Percentiles rank a stretch among this genome's conserved stretches.
phyloP scores from a whole-genome alignment of 2,329 filamentous ascomycete species.

The Ceratocystis variospora region DNA sequence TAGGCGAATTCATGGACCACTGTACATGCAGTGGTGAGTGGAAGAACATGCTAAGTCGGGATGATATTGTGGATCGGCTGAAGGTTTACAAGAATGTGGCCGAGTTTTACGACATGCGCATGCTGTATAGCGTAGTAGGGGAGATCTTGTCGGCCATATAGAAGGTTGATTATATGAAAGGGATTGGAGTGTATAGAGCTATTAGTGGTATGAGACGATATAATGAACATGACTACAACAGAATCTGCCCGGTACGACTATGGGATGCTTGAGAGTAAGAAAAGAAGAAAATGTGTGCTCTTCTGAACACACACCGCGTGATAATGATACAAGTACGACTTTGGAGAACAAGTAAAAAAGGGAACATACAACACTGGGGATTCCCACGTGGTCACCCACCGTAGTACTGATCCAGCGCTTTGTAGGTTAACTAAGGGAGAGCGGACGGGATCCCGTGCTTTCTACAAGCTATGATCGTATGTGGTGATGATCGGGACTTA shows the following conservation, averaged over 20 bases:
- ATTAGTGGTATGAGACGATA: neutral
- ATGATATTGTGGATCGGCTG: conserved; percentile 51
- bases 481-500: too few relatives aligned
- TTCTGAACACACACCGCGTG: too few relatives aligned
- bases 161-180: neutral
- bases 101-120: conserved; percentile 62
- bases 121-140: conserved; percentile 63
- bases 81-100: conserved; percentile 62
- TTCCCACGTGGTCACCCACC: neutral
- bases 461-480: too few relatives aligned
- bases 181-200: neutral
- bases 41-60: conserved; percentile 55
- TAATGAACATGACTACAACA: too few relatives aligned
- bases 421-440: neutral
- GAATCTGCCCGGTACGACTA: too few relatives aligned
- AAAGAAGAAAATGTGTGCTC: too few relatives aligned
- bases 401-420: neutral
- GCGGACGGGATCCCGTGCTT: too few relatives aligned
- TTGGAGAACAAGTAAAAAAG: neutral
- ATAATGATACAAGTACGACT: too few relatives aligned
- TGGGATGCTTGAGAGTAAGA: too few relatives aligned
- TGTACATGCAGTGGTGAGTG: conserved; percentile 85
- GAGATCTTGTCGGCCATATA: conserved; percentile 41
- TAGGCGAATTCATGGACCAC: conserved; percentile 94
- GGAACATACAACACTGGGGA: neutral